These are phyloP conservation scores for Aspergillus sclerotioniger DNA, from an alignment of 495 filamentous ascomycete species.

Conservation along the genomic window DNA sequence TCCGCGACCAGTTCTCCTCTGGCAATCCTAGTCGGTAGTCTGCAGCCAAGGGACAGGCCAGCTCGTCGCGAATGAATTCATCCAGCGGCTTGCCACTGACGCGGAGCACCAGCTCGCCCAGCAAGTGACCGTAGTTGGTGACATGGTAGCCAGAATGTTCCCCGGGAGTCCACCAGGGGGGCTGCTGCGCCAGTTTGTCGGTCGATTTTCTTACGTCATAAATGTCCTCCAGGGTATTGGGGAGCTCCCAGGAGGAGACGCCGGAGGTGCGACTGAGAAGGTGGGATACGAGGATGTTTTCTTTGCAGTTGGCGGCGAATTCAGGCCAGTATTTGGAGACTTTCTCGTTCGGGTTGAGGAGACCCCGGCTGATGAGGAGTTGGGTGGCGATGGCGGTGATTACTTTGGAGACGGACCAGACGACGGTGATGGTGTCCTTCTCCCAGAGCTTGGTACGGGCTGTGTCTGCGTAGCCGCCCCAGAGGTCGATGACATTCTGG, in stretches of 20 bases:
- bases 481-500: constrained; percentile 44
- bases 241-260: constrained; percentile 33
- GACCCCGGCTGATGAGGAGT: constrained; percentile 40
- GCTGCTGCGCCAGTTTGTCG: constrained; percentile 32
- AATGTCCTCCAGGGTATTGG: constrained; percentile 26
- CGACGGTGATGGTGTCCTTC: constrained; percentile 36
- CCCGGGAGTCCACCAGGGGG: constrained; percentile 46
- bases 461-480: constrained; percentile 40
- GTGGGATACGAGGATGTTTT: constrained; percentile 39
- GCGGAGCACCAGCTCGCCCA: constrained; percentile 39
- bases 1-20: constrained; percentile 31
- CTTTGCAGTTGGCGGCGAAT: constrained; percentile 42
- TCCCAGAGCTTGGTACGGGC: constrained; percentile 32
- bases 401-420: constrained; percentile 44
- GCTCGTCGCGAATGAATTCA: constrained; percentile 41
- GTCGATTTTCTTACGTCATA: constrained; percentile 28
- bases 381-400: constrained; percentile 37
- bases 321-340: constrained; percentile 48
- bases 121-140: constrained; percentile 34
- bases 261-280: constrained; percentile 41
- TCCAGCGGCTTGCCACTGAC: constrained; percentile 36
- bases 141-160: constrained; percentile 38
- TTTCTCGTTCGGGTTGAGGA: constrained; percentile 34
- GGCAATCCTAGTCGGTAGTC: constrained; percentile 38
- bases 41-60: constrained; percentile 34